Evolutionary conservation across 1,284 basidiomycete species (phyloP).

Genomic region (Apiotrichum montevideense): DNA sequence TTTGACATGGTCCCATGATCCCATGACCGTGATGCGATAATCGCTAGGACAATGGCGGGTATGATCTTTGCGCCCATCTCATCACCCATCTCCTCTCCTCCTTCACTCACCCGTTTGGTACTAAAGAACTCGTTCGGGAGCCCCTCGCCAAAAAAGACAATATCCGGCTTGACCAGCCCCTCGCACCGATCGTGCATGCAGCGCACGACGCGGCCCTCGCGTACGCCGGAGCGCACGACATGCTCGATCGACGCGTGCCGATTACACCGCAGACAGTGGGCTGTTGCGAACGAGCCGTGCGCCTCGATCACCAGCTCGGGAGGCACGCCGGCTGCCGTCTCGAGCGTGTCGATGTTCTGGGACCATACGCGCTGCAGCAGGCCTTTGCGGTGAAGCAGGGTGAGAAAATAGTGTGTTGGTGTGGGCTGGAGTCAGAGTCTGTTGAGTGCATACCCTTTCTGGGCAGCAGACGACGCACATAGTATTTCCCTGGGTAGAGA

Average conservation of each 20-base stretch:
- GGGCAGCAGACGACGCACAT: constrained; percentile 19
- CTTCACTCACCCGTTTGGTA: constrained; percentile 24
- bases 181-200: constrained; percentile 54
- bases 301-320: constrained; percentile 77
- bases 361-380: constrained; percentile 42
- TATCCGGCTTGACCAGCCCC: constrained; percentile 81
- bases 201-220: constrained; percentile 56
- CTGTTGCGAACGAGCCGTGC: constrained; percentile 81
- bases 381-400: constrained; percentile 29
- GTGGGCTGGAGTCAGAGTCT: constrained; percentile 66
- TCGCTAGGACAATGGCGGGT: too few relatives aligned
- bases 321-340: constrained; percentile 74
- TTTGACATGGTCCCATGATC: too few relatives aligned
- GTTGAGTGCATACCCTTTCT: neutral
- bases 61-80: neutral
- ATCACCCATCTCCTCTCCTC: neutral
- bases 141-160: constrained; percentile 88
- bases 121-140: constrained; percentile 47
- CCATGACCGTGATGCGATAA: too few relatives aligned
- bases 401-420: constrained; percentile 81
- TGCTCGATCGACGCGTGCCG: constrained; percentile 55
- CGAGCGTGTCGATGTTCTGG: constrained; percentile 75
- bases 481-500: constrained; percentile 59
- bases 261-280: constrained; percentile 69
- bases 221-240: constrained; percentile 61